Percentiles rank a stretch among this genome's conserved stretches.
phyloP scores from a whole-genome alignment of 768 basidiomycete species.

The Mrakia gelida region DNA sequence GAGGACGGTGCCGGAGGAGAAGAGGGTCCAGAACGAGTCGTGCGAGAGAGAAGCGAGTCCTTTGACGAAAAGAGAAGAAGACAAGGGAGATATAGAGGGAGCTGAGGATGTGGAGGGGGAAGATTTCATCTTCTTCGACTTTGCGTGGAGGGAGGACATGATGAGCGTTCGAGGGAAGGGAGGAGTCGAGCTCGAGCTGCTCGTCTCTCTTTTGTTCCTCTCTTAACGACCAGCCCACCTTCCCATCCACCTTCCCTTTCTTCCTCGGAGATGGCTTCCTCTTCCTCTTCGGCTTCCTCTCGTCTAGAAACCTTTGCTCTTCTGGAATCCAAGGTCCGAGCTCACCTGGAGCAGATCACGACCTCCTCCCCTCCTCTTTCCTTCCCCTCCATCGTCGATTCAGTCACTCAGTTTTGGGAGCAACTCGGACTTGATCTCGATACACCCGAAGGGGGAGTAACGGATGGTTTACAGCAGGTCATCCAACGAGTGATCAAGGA shows the following conservation, averaged over 20 bases:
- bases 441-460: background rate
- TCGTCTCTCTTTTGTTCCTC: background rate
- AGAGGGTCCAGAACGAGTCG: too few species aligned
- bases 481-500: slow-evolving; percentile 12
- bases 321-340: background rate
- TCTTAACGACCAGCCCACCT: background rate
- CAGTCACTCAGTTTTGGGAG: background rate
- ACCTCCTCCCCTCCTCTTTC: background rate
- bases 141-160: background rate
- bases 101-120: too few species aligned
- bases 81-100: too few species aligned
- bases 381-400: background rate
- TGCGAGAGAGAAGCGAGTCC: too few species aligned
- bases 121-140: too few species aligned
- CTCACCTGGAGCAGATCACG: background rate
- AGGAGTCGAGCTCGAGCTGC: background rate
- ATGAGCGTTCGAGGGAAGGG: background rate
- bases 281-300: background rate
- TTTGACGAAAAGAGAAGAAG: too few species aligned
- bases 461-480: background rate
- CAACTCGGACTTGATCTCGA: background rate
- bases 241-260: background rate
- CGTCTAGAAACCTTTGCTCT: background rate
- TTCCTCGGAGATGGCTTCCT: background rate
- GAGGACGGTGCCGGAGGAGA: too few species aligned